Evolutionary conservation across 2,329 filamentous ascomycete species (phyloP), one percentile per base, ranked within the genome.

Genomic region (Scytalidium sp.): DNA sequence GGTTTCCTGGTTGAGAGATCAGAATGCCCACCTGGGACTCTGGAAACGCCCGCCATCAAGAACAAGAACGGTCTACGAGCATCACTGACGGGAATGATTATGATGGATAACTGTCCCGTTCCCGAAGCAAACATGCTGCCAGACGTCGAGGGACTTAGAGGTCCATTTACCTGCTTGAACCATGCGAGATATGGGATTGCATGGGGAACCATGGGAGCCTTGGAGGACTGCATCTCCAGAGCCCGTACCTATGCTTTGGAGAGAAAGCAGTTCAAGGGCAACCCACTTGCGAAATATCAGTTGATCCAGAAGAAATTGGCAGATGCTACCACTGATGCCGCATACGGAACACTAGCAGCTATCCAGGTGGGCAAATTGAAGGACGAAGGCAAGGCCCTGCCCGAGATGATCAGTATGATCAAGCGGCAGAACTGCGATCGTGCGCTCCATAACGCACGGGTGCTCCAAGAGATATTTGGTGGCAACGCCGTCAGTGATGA

Each of bases 401-500:
- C 94, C 6, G 94, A 99, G 75, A 97, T 97, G 93, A 96, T 99
- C 63, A 85, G 81, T 67, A 81, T 99, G 89, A 85, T 97, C 66
- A 99, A 99, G 80, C 80, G 94, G 59, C 92, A 97, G 74, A 99
- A 99, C 71, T 99, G 94, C 70, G 94, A 99, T 70, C 78, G 86
- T 46, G 94, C 94, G 15, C 74, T 99, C 61, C 74, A 81, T 23
- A 91, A 93, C 58, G 84, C 91, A 19, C 80, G 94, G 57, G 75
- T 79, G 65, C 75, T 99, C 53, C 94, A 99, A 70, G 94, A 99
- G 74, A 82, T 99, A 19, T 97, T 99, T 72, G 94, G 94, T 50
- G 94, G 94, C 23, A 99, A 99, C 65, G 94, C 94, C n/a, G 90
- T 94, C 45, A 96, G 91, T 64, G 94, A 99, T 62, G 94, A 99